Evolutionary conservation across 495 filamentous ascomycete species (phyloP), one percentile per base, ranked within the genome.

Genomic region (Aspergillus steynii): DNA sequence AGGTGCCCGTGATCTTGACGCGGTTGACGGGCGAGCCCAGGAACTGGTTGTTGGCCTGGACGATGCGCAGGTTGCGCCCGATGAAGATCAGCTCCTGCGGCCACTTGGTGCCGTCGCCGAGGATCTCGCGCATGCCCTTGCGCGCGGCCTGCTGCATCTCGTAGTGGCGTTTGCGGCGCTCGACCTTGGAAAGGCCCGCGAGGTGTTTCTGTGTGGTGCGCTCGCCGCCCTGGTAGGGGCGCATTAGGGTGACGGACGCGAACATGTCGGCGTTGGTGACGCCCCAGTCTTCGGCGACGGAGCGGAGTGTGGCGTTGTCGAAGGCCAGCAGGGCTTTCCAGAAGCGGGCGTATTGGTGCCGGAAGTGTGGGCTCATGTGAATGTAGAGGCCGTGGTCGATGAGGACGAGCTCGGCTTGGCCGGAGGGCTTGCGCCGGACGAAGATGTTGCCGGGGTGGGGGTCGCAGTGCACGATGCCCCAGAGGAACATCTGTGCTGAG

Each of bases 331-430:
- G 83, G 3, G 88, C 85, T 72, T 93, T 96, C 94, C 94, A 99
- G 80, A 99, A 96, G 3, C 86, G 79, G 14, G 90, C 87, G 74
- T 99, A 99, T 71, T 99, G 85, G 69, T 90, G 90, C 20, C 93
- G 83, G 76, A 97, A 96, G 64, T 85, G 79, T 8, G 91, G 88
- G 29, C 84, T 81, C 87, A 97, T 94, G 69, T 88, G 88, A 56
- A 99, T 90, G 74, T 99, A 99, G 31, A 99, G 83, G 0, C 94
- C 94, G 71, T 99, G 94, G 74, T 99, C 94, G 66, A 99, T 97
- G 9, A 99, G 87, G 1, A 97, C 93, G 20, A 99, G 81, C 72
- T 99, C 92, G 1, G 95, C 82, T 46, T 88, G 83, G 32, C 94
- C 94, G 32, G 79, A 86, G 2, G 93, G 91, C 25, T 90, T 79